Percentiles rank a stretch among this genome's conserved stretches.
Evolutionary conservation across 1,284 basidiomycete species (phyloP).

Genomic region (Melampsora larici-populina): DNA sequence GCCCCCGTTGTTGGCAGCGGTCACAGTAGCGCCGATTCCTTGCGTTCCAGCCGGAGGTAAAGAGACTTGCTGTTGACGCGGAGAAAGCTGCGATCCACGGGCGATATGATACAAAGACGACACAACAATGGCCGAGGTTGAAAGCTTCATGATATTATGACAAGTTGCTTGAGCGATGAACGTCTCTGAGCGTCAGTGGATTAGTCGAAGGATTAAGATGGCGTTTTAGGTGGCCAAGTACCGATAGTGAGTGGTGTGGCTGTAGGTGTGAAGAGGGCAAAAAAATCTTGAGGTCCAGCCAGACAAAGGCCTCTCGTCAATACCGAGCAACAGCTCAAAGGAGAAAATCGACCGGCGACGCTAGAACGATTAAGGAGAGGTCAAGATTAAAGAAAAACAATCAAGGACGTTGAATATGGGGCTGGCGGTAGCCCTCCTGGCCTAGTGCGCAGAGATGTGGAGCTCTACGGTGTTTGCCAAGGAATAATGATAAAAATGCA

Average conservation of each 20-base stretch:
- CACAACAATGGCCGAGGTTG: not conserved
- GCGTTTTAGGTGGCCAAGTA: too few relatives aligned
- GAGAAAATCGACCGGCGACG: not conserved
- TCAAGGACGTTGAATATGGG: not conserved
- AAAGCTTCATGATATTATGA: not conserved
- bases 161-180: too few relatives aligned
- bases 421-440: not conserved
- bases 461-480: not conserved
- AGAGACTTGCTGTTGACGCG: not conserved
- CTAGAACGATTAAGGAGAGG: not conserved
- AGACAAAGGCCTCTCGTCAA: not conserved
- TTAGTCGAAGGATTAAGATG: too few relatives aligned
- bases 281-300: not conserved
- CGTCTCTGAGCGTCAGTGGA: too few relatives aligned
- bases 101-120: not conserved
- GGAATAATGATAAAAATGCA: not conserved
- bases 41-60: not conserved
- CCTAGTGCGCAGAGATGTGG: not conserved
- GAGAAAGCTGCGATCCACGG: not conserved
- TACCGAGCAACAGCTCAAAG: not conserved
- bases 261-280: not conserved
- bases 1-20: not conserved
- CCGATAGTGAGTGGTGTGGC: not conserved
- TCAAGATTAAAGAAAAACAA: not conserved
- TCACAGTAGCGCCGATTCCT: not conserved